Evolutionary conservation across 495 filamentous ascomycete species (phyloP).

Genomic region (Usnea hakonensis): DNA sequence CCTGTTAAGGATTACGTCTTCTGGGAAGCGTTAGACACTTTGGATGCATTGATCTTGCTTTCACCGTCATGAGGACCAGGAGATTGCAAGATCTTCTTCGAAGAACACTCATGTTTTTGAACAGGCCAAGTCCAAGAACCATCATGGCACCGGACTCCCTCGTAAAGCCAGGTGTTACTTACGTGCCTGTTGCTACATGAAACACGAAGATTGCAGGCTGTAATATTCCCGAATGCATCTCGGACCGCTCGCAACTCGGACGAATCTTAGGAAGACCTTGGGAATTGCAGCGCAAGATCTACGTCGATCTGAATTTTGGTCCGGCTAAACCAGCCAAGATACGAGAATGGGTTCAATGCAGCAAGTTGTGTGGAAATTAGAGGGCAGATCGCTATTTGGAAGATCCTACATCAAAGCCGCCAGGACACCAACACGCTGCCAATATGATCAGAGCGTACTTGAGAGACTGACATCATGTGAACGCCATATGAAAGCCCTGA

Average conservation of each 20-base stretch:
- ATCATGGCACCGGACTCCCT: background rate
- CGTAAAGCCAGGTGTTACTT: background rate
- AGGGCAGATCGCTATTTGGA: background rate
- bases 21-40: background rate
- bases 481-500: background rate
- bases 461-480: background rate
- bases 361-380: background rate
- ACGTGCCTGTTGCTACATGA: background rate
- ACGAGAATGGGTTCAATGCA: background rate
- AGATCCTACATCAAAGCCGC: background rate
- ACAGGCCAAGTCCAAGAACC: background rate
- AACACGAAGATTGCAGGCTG: background rate
- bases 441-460: too few relatives aligned
- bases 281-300: background rate
- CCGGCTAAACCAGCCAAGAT: background rate
- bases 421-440: background rate
- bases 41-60: background rate
- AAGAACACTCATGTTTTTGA: background rate
- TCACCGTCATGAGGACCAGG: background rate
- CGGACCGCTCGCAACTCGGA: background rate
- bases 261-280: background rate
- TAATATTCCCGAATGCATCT: background rate
- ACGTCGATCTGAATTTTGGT: background rate
- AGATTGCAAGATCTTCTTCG: background rate
- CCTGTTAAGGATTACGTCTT: background rate